phyloP scores from a whole-genome alignment of 495 filamentous ascomycete genomes.

The Penicillium simplicissimum region DNA sequence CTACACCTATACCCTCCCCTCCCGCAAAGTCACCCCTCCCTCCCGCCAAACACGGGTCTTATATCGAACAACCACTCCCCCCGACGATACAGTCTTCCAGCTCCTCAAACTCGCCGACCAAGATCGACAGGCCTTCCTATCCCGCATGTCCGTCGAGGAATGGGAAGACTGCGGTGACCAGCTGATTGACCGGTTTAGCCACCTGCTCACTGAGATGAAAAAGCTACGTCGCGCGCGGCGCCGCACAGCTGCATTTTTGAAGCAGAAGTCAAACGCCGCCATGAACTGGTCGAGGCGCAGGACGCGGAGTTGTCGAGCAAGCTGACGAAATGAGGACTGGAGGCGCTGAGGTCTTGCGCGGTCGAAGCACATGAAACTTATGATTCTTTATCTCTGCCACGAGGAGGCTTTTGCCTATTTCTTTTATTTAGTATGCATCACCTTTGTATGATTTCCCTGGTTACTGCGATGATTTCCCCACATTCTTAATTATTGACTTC shows the following conservation, averaged over 20 bases:
- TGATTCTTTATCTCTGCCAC: not conserved
- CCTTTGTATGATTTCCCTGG: constrained; percentile 9
- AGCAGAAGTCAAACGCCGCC: constrained; percentile 58
- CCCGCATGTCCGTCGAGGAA: constrained; percentile 62
- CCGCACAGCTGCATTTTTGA: constrained; percentile 66
- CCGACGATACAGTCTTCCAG: constrained; percentile 33
- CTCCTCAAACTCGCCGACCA: constrained; percentile 32
- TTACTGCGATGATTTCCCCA: not conserved
- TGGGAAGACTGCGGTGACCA: constrained; percentile 86
- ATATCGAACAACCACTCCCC: constrained; percentile 14
- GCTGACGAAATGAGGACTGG: constrained; percentile 47
- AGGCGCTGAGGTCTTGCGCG: constrained; percentile 44
- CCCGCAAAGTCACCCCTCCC: constrained; percentile 24
- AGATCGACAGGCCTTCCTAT: constrained; percentile 63
- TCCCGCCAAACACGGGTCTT: constrained; percentile 19
- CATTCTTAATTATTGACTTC: constrained; percentile 5
- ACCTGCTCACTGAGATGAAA: constrained; percentile 63
- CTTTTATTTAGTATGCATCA: constrained; percentile 11
- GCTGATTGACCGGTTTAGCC: constrained; percentile 68
- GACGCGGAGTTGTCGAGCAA: constrained; percentile 40
- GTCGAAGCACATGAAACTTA: constrained; percentile 33
- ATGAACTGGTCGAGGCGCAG: constrained; percentile 43
- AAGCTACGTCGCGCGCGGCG: constrained; percentile 65
- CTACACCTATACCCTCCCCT: constrained; percentile 23
- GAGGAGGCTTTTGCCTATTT: not conserved